Conservation (phyloP, 2,329 filamentous ascomycete species). For the Geosmithia flava region DNA sequence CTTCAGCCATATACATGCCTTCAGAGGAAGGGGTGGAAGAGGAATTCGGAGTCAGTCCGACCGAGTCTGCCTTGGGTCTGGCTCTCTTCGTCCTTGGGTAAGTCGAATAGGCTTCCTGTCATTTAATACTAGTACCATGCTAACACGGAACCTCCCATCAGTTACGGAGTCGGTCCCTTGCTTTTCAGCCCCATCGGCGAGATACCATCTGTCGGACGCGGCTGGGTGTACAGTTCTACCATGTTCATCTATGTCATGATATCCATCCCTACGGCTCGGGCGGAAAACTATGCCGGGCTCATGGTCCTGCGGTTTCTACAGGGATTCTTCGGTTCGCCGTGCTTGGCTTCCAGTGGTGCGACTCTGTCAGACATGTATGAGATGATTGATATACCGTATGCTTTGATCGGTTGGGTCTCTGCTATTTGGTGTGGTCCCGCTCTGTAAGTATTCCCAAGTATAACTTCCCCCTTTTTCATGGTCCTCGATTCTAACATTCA, state of each 20-base stretch:
- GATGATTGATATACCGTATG: conserved; percentile 24
- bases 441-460: no score
- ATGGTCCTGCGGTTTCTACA: conserved; percentile 38
- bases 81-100: conserved; percentile 38
- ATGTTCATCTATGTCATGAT: conserved; percentile 46
- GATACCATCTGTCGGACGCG: conserved; percentile 44
- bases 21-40: conserved; percentile 27
- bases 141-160: no score
- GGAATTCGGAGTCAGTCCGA: conserved; percentile 33
- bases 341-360: conserved; percentile 13
- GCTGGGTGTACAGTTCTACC: conserved; percentile 42
- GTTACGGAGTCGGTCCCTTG: conserved; percentile 27
- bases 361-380: conserved; percentile 15
- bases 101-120: no score
- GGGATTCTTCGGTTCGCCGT: conserved; percentile 27
- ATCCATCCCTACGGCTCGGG: conserved; percentile 37
- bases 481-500: no score
- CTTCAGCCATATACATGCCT: conserved; percentile 25
- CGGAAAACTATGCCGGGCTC: conserved; percentile 38
- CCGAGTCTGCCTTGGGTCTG: conserved; percentile 37
- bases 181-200: conserved; percentile 46
- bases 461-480: no score
- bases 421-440: conserved; percentile 14
- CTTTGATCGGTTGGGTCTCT: conserved; percentile 29
- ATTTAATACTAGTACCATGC: no score